These are phyloP conservation scores for Starmerella sp. DNA, from an alignment of 805 yeast species.

Conservation along the genomic window DNA sequence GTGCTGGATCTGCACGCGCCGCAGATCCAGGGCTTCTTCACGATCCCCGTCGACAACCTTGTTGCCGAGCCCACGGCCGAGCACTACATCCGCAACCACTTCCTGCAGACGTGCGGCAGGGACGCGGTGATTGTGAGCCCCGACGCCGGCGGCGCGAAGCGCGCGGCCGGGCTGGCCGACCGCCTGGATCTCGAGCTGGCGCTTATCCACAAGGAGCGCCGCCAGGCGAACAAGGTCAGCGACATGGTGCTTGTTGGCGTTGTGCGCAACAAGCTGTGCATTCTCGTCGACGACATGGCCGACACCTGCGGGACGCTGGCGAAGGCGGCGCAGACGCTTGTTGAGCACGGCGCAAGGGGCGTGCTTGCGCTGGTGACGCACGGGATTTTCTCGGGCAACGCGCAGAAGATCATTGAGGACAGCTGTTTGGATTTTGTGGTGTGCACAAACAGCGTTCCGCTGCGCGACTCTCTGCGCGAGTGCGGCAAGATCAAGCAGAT, in stretches of 20 bases:
- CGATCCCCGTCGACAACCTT: conserved; percentile 87
- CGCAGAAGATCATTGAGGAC: conserved; percentile 57
- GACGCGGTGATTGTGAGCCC: conserved; percentile 82
- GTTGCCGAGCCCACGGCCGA: conserved; percentile 91
- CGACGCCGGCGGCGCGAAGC: conserved; percentile 97
- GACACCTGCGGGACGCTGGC: conserved; percentile 96
- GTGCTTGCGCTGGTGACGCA: conserved; percentile 94
- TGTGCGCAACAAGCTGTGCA: conserved; percentile 69
- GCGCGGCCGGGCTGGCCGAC: conserved; percentile 92
- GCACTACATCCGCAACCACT: conserved; percentile 60
- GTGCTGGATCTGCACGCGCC: conserved; percentile 97
- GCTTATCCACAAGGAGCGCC: conserved; percentile 90
- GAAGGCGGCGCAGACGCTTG: conserved; percentile 81
- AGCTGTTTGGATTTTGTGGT: conserved; percentile 62
- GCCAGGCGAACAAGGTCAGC: conserved; percentile 87
- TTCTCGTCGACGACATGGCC: conserved; percentile 94
- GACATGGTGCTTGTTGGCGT: conserved; percentile 95
- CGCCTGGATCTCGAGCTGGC: conserved; percentile 87
- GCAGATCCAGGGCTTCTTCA: conserved; percentile 94
- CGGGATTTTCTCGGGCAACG: conserved; percentile 82
- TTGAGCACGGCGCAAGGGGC: conserved; percentile 67
- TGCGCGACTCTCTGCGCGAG: conserved; percentile 45
- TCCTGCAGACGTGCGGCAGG: conserved; percentile 32
- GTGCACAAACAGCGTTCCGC: conserved; percentile 90
- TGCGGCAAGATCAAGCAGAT: conserved; percentile 68